Base-by-base conservation (phyloP, 352 stramenopile genomes). In the Pythium diclinum region DNA sequence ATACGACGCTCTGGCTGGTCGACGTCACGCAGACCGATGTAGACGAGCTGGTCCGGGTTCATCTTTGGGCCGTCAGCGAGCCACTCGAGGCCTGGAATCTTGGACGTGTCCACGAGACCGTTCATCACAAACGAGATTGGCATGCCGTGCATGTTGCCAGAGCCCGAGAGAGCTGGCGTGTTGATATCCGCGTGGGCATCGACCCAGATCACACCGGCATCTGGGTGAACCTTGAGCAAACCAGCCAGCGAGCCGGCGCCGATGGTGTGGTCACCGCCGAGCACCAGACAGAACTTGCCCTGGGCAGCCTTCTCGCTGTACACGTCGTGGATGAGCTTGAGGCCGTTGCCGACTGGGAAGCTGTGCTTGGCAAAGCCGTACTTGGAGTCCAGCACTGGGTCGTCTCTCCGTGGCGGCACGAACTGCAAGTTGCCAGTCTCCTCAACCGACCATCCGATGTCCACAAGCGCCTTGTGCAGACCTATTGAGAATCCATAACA, bases 121-220 rank as follows among this genome's bases (percentile, higher is more conserved):
- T 91, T 72, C 81, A 98, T 97, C 30, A 98, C 72, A 70, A 99
- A 91, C 36, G 93, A 89, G 48, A 99, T 83, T 0, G 97, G 97
- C 97, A 99, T 99, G 46, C 97, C 97, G 79, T 99, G 97, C 91
- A 99, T 98, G 73, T 99, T 99, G 46, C 97, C 97, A 66, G 85
- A 94, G 48, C 77, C 89, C 19, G 87, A 97, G 16, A 81, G 86
- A 23, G 75, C 60, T 2, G 97, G 97, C n/a, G 93, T 98, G 81
- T 99, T 99, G 65, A 99, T 94, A 82, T 99, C 97, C 46, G 95
- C 97, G 79, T 99, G 97, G 6, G 97, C 97, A 72, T 99, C 97
- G 38, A 99, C 94, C 97, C 97, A 99, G 73, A 99, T 97, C 44
- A 99, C 80, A 42, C 95, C 94, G 9, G 94, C 95, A 61, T 98